Base-by-base conservation (phyloP, 2,329 filamentous ascomycete genomes). In the Phialophora chinensis region DNA sequence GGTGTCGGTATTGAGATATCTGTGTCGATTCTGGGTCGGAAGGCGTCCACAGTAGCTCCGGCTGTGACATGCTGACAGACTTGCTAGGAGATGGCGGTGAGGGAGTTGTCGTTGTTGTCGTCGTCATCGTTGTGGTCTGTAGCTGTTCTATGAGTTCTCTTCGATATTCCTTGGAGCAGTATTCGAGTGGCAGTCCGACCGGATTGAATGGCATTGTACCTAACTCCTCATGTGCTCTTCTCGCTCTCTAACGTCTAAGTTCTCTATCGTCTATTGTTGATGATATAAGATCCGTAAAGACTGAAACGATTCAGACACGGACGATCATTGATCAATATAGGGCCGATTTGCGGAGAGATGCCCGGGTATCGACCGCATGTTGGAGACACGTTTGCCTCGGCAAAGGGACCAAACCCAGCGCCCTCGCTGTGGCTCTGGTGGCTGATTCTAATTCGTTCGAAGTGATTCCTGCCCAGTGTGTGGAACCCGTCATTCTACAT, bases 1-100 rank as follows among this genome's bases (percentile, higher is more conserved):
- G 71, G 20, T 56, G 63, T 2, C 71, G 67, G 54, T 71, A 72
- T 55, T 27, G 66, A 10, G 68, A 67, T 64, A 72, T 71, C 17
- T 68, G 69, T 23, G 69, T 66, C 12, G 60, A 44, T 23, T 70
- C 69, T n/a, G 70, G 68, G 54, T 68, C 42, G 50, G 65, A 10
- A 10, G 66, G 70, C 8, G 59, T 63, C 70, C 70, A 72, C 59
- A 71, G 47, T 12, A 59, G 66, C 25, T 52, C 38, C n/a, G 62
- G 42, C n/a, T 17, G n/a, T 20, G 53, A 35, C 5, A 17, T 38
- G 12, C n/a, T 35, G 25, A 11, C 8, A 8, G 14, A 35, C 2
- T 35, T 31, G n/a, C 23, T n/a, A 17, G 5, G n/a, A 20, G 25
- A 11, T 10, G 29, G 5, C 11, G 29, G 17, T 31, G 25, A 20